Evolutionary conservation across 2,329 filamentous ascomycete species (phyloP).

Genomic region (Nothomitra cinnamomea): DNA sequence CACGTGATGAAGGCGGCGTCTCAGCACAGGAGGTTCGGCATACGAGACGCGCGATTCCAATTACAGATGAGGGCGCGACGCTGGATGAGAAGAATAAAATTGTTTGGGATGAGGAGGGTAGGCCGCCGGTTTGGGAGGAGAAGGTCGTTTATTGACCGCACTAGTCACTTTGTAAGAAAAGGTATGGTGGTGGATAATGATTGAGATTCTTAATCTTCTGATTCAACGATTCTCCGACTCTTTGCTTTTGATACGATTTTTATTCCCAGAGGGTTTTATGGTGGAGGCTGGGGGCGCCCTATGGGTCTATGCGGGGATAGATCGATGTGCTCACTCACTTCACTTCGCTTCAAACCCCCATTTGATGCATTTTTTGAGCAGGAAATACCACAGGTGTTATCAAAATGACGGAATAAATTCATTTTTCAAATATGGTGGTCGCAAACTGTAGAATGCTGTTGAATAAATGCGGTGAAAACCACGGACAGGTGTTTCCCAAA

Average conservation of each 20-base stretch:
- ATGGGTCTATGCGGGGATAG: no score
- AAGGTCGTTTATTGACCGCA: conserved; percentile 32
- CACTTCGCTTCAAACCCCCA: no score
- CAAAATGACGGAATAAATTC: no score
- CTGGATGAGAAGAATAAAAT: conserved; percentile 55
- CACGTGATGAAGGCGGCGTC: conserved; percentile 55
- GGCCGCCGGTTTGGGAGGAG: conserved; percentile 41
- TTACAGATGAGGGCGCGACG: conserved; percentile 61
- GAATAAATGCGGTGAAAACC: no score
- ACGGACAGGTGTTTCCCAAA: no score
- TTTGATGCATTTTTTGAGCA: not conserved
- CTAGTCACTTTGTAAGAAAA: not conserved
- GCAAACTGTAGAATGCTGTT: no score
- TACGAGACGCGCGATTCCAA: conserved; percentile 52
- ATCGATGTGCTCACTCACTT: no score
- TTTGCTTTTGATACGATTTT: not conserved
- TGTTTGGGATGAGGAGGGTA: conserved; percentile 37
- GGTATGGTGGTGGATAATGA: no score
- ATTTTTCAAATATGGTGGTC: no score
- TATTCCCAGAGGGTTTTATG: not conserved
- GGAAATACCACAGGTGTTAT: no score
- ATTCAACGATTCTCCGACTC: not conserved
- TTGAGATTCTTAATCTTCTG: not conserved
- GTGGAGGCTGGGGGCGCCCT: not conserved
- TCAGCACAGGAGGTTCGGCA: conserved; percentile 62